Evolutionary conservation across 139 green algal genomes (phyloP).

Genomic region (Tetratostichococcus sp.): DNA sequence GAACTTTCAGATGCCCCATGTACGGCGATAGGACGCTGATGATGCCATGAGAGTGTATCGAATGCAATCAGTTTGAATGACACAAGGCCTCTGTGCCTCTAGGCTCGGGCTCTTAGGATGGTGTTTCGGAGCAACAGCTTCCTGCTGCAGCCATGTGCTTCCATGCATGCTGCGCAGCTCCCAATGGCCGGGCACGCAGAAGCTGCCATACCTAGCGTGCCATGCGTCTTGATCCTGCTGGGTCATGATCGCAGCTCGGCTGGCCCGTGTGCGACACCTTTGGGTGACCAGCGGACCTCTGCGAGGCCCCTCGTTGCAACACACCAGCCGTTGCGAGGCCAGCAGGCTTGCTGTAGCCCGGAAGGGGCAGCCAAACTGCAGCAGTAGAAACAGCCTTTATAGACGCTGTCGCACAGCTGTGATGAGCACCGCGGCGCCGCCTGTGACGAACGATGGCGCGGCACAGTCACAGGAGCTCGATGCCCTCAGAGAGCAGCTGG

Average conservation of each 20-base stretch:
- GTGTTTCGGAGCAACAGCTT: too few relatives aligned
- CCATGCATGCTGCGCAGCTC: too few relatives aligned
- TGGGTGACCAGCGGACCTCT: not conserved
- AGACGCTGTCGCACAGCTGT: not conserved
- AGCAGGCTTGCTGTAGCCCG: not conserved
- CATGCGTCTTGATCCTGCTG: too few relatives aligned
- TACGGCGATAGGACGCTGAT: too few relatives aligned
- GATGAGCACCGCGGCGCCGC: not conserved
- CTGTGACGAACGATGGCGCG: not conserved
- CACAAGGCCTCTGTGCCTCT: too few relatives aligned
- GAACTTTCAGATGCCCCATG: too few relatives aligned
- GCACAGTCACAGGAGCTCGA: constrained; percentile 30
- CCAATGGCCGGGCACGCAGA: too few relatives aligned
- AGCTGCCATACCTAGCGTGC: too few relatives aligned
- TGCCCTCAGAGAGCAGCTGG: constrained; percentile 37
- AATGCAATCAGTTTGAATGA: too few relatives aligned
- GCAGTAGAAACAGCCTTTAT: not conserved
- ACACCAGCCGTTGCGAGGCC: not conserved
- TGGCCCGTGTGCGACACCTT: not conserved
- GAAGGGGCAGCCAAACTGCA: not conserved
- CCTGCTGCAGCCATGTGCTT: too few relatives aligned
- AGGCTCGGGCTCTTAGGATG: too few relatives aligned
- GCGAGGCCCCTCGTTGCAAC: not conserved
- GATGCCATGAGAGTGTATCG: too few relatives aligned
- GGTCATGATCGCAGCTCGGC: not conserved